Evolutionary conservation across 108 stramenopile species (phyloP), one percentile per base, ranked within the genome.

Genomic region (Asterionellopsis glacialis): DNA sequence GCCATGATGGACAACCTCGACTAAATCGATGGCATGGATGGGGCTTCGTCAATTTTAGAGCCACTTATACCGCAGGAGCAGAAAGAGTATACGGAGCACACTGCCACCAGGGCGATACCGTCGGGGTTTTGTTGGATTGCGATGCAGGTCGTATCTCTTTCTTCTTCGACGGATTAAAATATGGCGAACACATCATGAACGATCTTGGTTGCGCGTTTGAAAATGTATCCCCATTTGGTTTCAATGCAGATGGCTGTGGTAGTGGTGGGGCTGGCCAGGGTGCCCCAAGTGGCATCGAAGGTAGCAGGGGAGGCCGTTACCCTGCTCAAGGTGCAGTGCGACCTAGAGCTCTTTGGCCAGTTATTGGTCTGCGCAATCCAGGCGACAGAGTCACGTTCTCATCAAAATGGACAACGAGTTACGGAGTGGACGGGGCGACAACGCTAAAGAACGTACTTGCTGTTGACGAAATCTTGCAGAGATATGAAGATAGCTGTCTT

Each of bases 171-270:
- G 98, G 96, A 1, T 61, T 95, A 27, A 95, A 95, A 63, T 97
- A 95, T 70, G 97, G 97, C 11, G 95, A 96, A 59, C 97, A 97
- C 57, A 88, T 93, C 39, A 59, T 98, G 56, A 91, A 86, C 65
- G 96, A 97, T 69, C 65, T 98, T 16, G 98, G 98, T 6, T 94
- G 94, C 61, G 98, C 98, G 11, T 96, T 96, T 73, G 90, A 92
- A 63, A 84, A 88, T 65, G 27, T 91, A 12, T 87, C 85, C 51
- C 93, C 91, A 26, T 90, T 83, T 70, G 95, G 83, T 43, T 97
- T 81, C 69, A 88, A 79, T 72, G 93, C 79, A 22, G 84, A 85
- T 61, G 93, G 93, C 0, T 88, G 88, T 54, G 92, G 92, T 19
- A 79, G 77, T 64, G 84, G 90, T 45, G 89, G 93, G 41, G 81